Evolutionary conservation across 2,329 filamentous ascomycete genomes (phyloP).

Genomic region (Arachnopeziza araneosa): DNA sequence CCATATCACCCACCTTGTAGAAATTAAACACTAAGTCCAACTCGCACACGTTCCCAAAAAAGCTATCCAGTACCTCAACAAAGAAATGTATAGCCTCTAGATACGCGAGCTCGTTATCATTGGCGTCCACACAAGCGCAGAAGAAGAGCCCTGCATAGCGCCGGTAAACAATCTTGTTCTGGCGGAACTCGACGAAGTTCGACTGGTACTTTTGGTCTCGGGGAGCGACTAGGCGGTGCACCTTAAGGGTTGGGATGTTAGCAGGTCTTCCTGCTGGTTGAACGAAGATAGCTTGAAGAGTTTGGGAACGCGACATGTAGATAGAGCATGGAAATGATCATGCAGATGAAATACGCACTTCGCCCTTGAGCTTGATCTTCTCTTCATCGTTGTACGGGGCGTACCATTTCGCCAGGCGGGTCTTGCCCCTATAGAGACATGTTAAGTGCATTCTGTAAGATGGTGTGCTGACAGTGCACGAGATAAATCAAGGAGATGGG

Average conservation of each 20-base stretch:
- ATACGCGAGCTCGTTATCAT: conserved; percentile 96
- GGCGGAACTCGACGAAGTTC: conserved; percentile 96
- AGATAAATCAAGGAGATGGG: background rate
- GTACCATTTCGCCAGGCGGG: conserved; percentile 98
- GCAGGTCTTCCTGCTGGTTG: background rate
- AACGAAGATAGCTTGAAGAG: too few relatives aligned
- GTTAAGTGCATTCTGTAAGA: background rate
- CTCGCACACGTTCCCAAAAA: conserved; percentile 99
- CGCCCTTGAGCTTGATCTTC: conserved; percentile 98
- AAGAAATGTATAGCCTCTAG: conserved; percentile 99
- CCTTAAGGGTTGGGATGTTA: conserved; percentile 42
- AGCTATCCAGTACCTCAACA: conserved; percentile 95
- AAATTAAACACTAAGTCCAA: conserved; percentile 84
- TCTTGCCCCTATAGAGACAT: conserved; percentile 71
- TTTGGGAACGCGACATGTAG: background rate
- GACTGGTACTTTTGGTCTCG: conserved; percentile 99
- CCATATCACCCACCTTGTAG: conserved; percentile 48
- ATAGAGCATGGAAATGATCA: background rate
- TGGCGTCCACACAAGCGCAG: conserved; percentile 97
- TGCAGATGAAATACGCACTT: conserved; percentile 48
- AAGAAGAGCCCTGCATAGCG: conserved; percentile 98
- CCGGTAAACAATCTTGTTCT: conserved; percentile 95
- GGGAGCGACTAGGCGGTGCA: conserved; percentile 94
- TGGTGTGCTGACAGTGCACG: background rate
- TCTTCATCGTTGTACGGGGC: conserved; percentile 97